Evolutionary conservation across 2,329 filamentous ascomycete genomes (phyloP).

Genomic region (Venturia nashicola): DNA sequence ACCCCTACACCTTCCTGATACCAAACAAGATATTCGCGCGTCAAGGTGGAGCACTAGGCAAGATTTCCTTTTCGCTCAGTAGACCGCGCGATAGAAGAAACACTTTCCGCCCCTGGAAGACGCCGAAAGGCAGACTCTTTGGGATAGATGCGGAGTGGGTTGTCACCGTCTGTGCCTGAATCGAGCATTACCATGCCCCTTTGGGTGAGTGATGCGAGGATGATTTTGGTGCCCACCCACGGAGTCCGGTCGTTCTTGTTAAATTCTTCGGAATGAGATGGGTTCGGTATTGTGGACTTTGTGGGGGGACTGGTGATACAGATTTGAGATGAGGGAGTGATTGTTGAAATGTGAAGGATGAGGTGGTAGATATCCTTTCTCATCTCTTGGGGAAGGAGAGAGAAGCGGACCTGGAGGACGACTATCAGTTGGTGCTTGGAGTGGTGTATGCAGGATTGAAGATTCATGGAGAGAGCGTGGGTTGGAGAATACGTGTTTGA

Average conservation of each 20-base stretch:
- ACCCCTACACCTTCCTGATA: neutral
- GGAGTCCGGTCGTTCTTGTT: neutral
- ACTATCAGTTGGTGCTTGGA: no score
- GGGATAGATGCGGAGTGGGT: neutral
- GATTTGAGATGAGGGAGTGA: neutral
- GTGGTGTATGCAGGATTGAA: no score
- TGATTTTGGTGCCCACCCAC: neutral
- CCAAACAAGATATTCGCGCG: slow-evolving; percentile 2
- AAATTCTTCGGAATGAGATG: no score
- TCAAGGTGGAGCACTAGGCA: slow-evolving; percentile 10
- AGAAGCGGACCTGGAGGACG: no score
- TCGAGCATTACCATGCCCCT: neutral
- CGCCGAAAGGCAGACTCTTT: neutral
- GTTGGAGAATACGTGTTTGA: no score
- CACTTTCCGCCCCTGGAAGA: neutral
- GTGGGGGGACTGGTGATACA: neutral
- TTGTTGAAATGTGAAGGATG: no score
- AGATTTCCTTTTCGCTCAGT: slow-evolving; percentile 10
- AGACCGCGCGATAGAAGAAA: slow-evolving; percentile 9
- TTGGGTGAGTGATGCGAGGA: neutral
- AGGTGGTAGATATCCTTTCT: no score
- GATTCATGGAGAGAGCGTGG: no score
- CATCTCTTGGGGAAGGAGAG: no score
- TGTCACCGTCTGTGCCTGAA: neutral
- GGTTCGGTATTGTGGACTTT: neutral